Base-by-base conservation (phyloP, 2,329 filamentous ascomycete genomes). In the Alternaria triticimaculans region DNA sequence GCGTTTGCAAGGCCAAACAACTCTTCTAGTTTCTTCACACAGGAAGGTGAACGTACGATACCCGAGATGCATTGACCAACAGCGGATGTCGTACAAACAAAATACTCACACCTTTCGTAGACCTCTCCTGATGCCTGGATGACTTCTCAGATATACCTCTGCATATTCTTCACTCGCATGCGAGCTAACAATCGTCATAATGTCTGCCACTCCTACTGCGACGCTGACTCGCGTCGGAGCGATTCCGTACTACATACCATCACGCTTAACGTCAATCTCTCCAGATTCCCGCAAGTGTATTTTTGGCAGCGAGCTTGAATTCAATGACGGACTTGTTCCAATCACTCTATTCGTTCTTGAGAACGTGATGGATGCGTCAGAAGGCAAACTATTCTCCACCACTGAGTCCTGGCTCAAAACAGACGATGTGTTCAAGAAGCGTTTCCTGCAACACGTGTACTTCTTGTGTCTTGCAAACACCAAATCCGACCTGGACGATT, bases 281-380 rank as follows among this genome's bases (percentile, higher is more conserved):
- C 2, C n/a, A 3, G 0, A 0, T 0, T 11, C 15, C 37, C 37
- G 8, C 15, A 0, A 6, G 0, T 10, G 4, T 5, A 0, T 41
- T 9, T 41, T 41, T 6, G 37, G 37, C n/a, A 1, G 1, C 4
- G 37, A 4, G n/a, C 37, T 5, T 41, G n/a, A 18, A 5, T 3
- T 41, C 0, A 41, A 6, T 5, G n/a, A 41, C 4, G 37, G n/a
- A 11, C n/a, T 11, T 11, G 5, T 41, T 18, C 37, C 37, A 11
- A 41, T 41, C 15, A 5, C 37, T 0, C 18, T 41, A 1, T 6
- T 41, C 10, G 37, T 41, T 11, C n/a, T 41, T 18, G 5, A 41
- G n/a, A 11, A 18, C 37, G 37, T 3, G n/a, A 18, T 0, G 2
- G 8, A 41, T 3, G 37, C 33, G 1, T 41, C 33, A 4, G 6